Evolutionary conservation across 352 stramenopile genomes (phyloP).

Genomic region (Saprolegnia diclina): DNA sequence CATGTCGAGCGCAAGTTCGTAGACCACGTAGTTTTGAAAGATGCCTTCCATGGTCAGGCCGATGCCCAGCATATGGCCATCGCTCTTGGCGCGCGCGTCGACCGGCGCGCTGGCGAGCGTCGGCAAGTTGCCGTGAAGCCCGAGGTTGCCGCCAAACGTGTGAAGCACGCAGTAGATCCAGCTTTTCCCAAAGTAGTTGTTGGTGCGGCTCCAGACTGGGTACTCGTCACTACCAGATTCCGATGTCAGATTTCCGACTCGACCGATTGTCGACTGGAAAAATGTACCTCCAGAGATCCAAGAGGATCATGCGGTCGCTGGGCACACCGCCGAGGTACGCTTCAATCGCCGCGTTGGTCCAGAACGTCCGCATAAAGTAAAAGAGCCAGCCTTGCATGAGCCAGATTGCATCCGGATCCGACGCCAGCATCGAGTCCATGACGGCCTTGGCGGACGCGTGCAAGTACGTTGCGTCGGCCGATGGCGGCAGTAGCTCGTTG

Average conservation of each 20-base stretch:
- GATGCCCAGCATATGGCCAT: constrained; percentile 65
- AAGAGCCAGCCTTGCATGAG: constrained; percentile 83
- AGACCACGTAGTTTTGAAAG: constrained; percentile 83
- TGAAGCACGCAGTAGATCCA: constrained; percentile 84
- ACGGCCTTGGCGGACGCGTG: constrained; percentile 57
- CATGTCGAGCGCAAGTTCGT: constrained; percentile 71
- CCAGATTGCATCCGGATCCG: constrained; percentile 69
- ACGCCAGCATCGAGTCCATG: constrained; percentile 63
- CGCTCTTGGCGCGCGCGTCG: constrained; percentile 38
- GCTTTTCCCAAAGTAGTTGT: constrained; percentile 75
- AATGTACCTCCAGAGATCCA: constrained; percentile 59
- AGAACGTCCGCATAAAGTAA: constrained; percentile 48
- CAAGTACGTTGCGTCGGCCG: constrained; percentile 45
- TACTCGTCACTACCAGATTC: constrained; percentile 44
- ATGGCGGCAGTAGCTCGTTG: constrained; percentile 75
- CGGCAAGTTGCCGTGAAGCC: constrained; percentile 63
- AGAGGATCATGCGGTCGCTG: constrained; percentile 62
- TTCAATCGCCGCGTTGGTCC: constrained; percentile 49
- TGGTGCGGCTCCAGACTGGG: constrained; percentile 59
- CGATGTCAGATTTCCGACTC: background rate
- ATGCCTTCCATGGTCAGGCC: constrained; percentile 82
- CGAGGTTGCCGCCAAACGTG: constrained; percentile 76
- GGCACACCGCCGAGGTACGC: constrained; percentile 46
- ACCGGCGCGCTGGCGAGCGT: constrained; percentile 49
- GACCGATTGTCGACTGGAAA: no score